A percentile compares a stretch with the other conserved stretches of the same genome.
Evolutionary conservation across 257 asterid genomes (phyloP).

Genomic region (Solanum chilense): DNA sequence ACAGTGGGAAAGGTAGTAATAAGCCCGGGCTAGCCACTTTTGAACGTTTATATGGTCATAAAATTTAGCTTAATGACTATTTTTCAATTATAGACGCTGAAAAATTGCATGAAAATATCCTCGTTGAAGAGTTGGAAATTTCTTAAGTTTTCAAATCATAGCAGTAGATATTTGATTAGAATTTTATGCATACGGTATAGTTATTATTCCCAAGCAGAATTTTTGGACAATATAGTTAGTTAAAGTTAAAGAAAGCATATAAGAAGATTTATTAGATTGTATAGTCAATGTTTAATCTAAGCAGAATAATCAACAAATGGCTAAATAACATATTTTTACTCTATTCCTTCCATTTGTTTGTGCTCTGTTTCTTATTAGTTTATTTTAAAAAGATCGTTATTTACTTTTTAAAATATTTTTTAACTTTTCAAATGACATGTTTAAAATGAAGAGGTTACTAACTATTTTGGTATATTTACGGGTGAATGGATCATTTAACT

Average conservation of each 20-base stretch:
- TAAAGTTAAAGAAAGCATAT: background rate
- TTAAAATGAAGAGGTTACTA: too few relatives aligned
- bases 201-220: background rate
- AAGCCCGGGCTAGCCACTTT: background rate
- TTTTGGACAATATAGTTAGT: background rate
- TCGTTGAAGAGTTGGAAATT: background rate
- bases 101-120: accelerated
- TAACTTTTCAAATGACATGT: too few relatives aligned
- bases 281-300: background rate
- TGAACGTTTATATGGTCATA: accelerated
- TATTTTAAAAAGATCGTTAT: too few relatives aligned
- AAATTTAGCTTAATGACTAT: background rate
- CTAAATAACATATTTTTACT: background rate
- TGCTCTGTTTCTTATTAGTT: too few relatives aligned
- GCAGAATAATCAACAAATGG: background rate
- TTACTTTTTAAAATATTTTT: too few relatives aligned
- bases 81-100: background rate
- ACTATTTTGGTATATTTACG: background rate
- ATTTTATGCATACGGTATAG: background rate
- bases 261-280: background rate
- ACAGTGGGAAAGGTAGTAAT: background rate
- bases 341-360: too few relatives aligned
- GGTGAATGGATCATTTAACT: background rate
- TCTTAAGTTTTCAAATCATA: background rate
- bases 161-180: background rate